These are phyloP conservation scores for Hypoxylon subgilvum DNA, from an alignment of 495 filamentous ascomycete species.

Conservation along the genomic window DNA sequence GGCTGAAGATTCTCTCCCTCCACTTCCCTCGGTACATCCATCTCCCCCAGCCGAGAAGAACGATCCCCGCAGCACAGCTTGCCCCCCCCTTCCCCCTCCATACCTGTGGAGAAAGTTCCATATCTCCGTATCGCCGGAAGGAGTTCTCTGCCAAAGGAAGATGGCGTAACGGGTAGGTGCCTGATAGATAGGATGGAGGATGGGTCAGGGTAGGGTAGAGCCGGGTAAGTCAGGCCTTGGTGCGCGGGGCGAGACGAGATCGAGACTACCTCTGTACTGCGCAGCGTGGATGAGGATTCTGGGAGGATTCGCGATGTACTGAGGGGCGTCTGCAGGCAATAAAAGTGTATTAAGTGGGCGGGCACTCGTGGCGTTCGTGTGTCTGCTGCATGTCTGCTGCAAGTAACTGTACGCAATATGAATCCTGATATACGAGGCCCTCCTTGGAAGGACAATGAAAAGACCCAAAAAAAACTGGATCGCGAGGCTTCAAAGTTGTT, in stretches of 20 bases:
- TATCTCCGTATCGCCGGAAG: background rate
- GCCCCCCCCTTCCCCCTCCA: too few relatives aligned
- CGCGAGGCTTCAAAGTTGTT: slow-evolving; percentile 4
- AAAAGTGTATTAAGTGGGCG: slow-evolving; percentile 22
- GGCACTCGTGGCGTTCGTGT: background rate
- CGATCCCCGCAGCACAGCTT: too few relatives aligned
- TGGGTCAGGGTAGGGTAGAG: background rate
- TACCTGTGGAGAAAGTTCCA: too few relatives aligned
- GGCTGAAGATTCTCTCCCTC: too few relatives aligned
- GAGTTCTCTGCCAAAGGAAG: background rate
- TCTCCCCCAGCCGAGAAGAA: too few relatives aligned
- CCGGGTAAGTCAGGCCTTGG: background rate
- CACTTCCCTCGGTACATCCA: too few relatives aligned
- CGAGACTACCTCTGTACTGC: too few relatives aligned
- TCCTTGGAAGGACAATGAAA: too few relatives aligned
- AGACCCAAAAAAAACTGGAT: background rate
- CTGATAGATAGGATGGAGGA: background rate
- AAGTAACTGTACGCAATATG: too few relatives aligned
- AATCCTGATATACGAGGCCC: too few relatives aligned
- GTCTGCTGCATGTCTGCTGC: too few relatives aligned
- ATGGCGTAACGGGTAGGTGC: background rate
- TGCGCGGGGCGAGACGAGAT: background rate
- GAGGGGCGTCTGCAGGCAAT: slow-evolving; percentile 26
- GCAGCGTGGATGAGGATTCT: background rate
- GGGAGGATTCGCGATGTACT: slow-evolving; percentile 31